Percentiles rank a stretch among this genome's conserved stretches.
phyloP scores from a whole-genome alignment of 495 filamentous ascomycete genomes.

The Barbatosphaeria neglecta region DNA sequence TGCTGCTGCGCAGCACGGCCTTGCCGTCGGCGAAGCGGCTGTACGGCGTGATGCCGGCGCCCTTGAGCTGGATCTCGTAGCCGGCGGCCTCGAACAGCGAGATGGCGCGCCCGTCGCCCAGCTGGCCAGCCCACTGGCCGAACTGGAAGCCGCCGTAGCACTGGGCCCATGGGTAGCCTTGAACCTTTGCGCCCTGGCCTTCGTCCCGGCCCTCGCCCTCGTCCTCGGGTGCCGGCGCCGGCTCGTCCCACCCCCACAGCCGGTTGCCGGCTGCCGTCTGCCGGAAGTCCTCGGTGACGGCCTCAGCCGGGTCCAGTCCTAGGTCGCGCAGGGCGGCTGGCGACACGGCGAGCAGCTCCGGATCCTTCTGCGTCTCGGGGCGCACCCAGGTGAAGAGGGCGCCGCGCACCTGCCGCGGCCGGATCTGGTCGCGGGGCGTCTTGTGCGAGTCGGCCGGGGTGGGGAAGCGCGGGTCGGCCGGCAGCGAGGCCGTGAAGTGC shows the following conservation, averaged over 20 bases:
- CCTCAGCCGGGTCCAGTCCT: conserved; percentile 55
- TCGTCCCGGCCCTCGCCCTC: conserved; percentile 51
- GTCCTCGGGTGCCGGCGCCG: too few relatives aligned
- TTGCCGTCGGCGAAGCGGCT: conserved; percentile 96
- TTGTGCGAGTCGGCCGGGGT: conserved; percentile 70
- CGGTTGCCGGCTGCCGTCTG: conserved; percentile 69
- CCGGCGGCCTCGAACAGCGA: conserved; percentile 74
- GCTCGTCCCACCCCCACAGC: conserved; percentile 48
- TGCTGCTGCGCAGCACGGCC: conserved; percentile 80
- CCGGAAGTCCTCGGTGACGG: conserved; percentile 62
- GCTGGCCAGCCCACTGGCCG: conserved; percentile 87
- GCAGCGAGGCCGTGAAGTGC: conserved; percentile 68
- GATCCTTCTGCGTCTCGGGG: conserved; percentile 54
- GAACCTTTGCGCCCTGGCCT: too few relatives aligned
- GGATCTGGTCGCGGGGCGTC: conserved; percentile 62
- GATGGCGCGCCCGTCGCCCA: conserved; percentile 91
- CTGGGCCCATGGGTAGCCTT: conserved; percentile 97
- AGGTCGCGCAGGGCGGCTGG: conserved; percentile 66
- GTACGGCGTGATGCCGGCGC: conserved; percentile 86
- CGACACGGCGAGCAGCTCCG: conserved; percentile 73
- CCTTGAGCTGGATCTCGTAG: conserved; percentile 90
- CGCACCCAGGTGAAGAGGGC: conserved; percentile 87
- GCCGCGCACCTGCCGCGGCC: conserved; percentile 71
- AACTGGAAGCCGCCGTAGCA: conserved; percentile 89
- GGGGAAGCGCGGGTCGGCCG: conserved; percentile 66